phyloP scores from a whole-genome alignment of 192 early-diverging fungal genomes.

The Diversispora eburnea region DNA sequence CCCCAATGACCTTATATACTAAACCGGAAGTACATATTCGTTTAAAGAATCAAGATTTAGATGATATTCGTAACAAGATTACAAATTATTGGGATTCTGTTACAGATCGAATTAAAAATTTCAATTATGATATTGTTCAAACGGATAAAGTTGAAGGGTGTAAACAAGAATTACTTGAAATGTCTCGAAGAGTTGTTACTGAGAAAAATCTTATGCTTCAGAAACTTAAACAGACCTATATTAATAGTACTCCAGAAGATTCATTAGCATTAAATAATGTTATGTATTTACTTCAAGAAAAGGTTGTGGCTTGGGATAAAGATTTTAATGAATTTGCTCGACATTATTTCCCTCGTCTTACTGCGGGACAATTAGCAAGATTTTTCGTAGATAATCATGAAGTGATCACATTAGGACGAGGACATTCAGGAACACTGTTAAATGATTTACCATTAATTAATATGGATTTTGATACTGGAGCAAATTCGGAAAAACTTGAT shows the following conservation, averaged over 20 bases:
- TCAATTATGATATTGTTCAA: slow-evolving; percentile 76
- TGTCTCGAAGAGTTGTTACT: slow-evolving; percentile 63
- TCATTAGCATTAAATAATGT: slow-evolving; percentile 78
- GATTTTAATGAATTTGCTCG: slow-evolving; percentile 78
- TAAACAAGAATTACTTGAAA: slow-evolving; percentile 65
- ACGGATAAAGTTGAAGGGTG: slow-evolving; percentile 64
- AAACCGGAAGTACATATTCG: slow-evolving; percentile 57
- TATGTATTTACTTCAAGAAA: slow-evolving; percentile 70
- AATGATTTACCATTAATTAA: slow-evolving; percentile 48
- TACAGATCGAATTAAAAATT: slow-evolving; percentile 71
- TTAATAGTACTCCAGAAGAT: slow-evolving; percentile 73
- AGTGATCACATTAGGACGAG: slow-evolving; percentile 37
- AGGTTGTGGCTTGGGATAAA: slow-evolving; percentile 78
- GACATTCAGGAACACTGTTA: slow-evolving; percentile 39
- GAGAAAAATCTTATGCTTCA: slow-evolving; percentile 84
- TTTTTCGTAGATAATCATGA: slow-evolving; percentile 60
- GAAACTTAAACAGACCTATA: slow-evolving; percentile 77
- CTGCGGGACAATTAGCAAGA: slow-evolving; percentile 57
- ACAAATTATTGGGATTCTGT: slow-evolving; percentile 86
- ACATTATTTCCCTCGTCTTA: slow-evolving; percentile 68
- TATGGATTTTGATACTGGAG: slow-evolving; percentile 32
- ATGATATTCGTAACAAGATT: slow-evolving; percentile 63
- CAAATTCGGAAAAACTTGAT: slow-evolving; percentile 23
- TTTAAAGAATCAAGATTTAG: slow-evolving; percentile 75
- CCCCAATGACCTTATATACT: slow-evolving; percentile 63